Evolutionary conservation across 352 stramenopile genomes (phyloP).

Genomic region (Phytopythium helicoides): DNA sequence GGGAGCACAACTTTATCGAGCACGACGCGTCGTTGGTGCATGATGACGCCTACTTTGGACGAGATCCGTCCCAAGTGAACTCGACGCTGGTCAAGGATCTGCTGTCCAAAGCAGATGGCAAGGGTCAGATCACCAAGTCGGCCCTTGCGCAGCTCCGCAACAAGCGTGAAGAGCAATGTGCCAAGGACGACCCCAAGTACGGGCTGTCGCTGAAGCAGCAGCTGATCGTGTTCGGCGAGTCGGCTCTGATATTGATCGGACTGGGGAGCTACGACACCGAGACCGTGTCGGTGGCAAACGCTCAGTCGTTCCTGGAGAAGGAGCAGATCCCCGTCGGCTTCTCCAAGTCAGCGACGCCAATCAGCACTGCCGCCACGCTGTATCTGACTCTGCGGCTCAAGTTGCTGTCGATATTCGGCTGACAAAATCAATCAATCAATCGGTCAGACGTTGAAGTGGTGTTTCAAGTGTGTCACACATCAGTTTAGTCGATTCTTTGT

Average conservation of each 20-base stretch:
- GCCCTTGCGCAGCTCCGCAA: slow-evolving; percentile 41
- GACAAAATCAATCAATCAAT: no score
- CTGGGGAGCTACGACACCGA: slow-evolving; percentile 37
- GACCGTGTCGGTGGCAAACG: slow-evolving; percentile 37
- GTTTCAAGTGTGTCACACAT: no score
- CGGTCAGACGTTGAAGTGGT: no score
- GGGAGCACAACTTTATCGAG: slow-evolving; percentile 60
- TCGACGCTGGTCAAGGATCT: slow-evolving; percentile 35
- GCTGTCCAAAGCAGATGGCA: slow-evolving; percentile 24
- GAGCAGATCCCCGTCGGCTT: slow-evolving; percentile 53
- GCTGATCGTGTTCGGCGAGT: slow-evolving; percentile 40
- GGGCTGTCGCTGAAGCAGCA: slow-evolving; percentile 34
- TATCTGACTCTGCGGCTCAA: slow-evolving; percentile 46
- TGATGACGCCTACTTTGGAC: slow-evolving; percentile 42
- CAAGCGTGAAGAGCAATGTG: slow-evolving; percentile 41
- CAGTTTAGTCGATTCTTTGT: no score
- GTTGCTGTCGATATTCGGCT: slow-evolving; percentile 14
- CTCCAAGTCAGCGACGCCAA: slow-evolving; percentile 20
- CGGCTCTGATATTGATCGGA: slow-evolving; percentile 40
- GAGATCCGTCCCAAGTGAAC: slow-evolving; percentile 45
- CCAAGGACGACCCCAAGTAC: slow-evolving; percentile 38
- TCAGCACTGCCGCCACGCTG: slow-evolving; percentile 29
- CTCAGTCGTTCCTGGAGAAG: slow-evolving; percentile 42
- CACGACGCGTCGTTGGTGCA: no score
- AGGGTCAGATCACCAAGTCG: slow-evolving; percentile 28